Evolutionary conservation across 2,329 filamentous ascomycete genomes (phyloP), one percentile per base, ranked within the genome.

Genomic region (Elsinoe necatrix): DNA sequence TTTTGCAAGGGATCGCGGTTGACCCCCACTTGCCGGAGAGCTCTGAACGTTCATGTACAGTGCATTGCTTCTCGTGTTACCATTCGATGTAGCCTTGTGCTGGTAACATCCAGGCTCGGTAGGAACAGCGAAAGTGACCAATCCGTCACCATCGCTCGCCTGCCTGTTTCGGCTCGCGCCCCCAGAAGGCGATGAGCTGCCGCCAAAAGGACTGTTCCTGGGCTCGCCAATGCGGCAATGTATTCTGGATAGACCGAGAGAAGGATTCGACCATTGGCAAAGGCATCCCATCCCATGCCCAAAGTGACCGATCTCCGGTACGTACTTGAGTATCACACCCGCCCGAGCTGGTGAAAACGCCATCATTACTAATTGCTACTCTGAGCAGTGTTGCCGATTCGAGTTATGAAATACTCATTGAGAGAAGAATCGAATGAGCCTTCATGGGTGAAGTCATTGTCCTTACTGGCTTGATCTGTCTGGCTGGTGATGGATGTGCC

Each of bases 371-470:
- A 8, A 3, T 20, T 57, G 0, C 31, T 6, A 2, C 29, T 55
- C 23, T 45, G 29, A 3, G 34, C 21, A 0, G 29, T 41, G 1
- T 27, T 23, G 4, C 18, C 55, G 34, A 66, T 62, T 2, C 57
- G 27, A 2, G 20, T 59, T 57, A 66, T 63, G 18, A 58, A 60
- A 45, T 57, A 65, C 21, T 66, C 64, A 12, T 60, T 23, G 39
- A 63, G 60, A 0, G 34, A 9, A 27, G 16, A 31, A 11, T 14
- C 31, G 54, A 58, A 66, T 1, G 48, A 21, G 2, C 63, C 62
- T 29, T 64, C 62, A 56, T 56, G 65, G 31, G 37, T 50, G 43
- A 61, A 61, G 31, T 58, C 58, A 11, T 50, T 39, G 18, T 41
- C 45, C 29, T 4, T 5, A 11, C 47, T 59, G 1, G 62, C 61